phyloP scores from a whole-genome alignment of 495 filamentous ascomycete genomes.

The Tuber indicum region DNA sequence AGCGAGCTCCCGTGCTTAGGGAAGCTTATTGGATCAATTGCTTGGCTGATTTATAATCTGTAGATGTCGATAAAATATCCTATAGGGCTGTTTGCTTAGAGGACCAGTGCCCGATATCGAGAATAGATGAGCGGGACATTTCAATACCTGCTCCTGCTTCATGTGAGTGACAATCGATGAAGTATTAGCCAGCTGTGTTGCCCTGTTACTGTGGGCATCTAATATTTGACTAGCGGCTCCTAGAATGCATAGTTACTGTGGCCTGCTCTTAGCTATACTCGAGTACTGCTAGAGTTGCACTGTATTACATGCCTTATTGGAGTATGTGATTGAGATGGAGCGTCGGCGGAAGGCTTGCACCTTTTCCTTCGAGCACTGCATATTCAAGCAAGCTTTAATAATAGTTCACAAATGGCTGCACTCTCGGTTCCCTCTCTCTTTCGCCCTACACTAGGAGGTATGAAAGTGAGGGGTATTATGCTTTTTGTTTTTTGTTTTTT shows the following conservation, averaged over 20 bases:
- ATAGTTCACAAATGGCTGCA: neutral
- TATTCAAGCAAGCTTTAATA: neutral
- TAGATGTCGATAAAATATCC: neutral
- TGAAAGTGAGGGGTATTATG: neutral
- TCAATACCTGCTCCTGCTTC: neutral
- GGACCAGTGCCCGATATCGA: neutral
- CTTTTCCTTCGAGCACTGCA: neutral
- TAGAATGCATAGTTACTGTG: neutral
- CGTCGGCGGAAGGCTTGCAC: neutral
- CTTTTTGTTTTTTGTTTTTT: neutral
- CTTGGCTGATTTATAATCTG: neutral
- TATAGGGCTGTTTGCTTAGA: neutral
- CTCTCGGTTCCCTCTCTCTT: neutral
- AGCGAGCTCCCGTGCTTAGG: neutral
- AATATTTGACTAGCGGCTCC: neutral
- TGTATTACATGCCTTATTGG: neutral
- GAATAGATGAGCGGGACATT: neutral
- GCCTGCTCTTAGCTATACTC: neutral
- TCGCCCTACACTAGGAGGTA: neutral
- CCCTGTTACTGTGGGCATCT: neutral
- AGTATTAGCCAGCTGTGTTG: neutral
- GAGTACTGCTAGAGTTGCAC: neutral
- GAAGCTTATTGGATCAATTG: neutral
- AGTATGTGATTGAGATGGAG: neutral
- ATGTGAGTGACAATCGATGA: slow-evolving; percentile 1